These are phyloP conservation scores for Pleurotus citrinopileatus DNA, from an alignment of 768 basidiomycete species.

Conservation along the genomic window DNA sequence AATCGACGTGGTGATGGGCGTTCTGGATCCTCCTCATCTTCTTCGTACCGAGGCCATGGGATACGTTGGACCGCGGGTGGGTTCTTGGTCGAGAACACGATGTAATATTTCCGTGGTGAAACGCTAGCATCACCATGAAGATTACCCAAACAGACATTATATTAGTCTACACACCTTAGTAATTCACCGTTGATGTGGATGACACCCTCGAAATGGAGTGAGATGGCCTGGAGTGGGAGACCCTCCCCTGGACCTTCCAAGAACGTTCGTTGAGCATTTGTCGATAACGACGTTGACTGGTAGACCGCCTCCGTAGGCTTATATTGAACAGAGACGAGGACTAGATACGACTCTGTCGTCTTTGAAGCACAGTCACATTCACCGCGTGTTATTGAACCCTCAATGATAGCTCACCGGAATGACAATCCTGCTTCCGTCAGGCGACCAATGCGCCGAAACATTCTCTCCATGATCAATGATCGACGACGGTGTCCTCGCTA, in stretches of 20 bases:
- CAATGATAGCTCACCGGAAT: conserved; percentile 60
- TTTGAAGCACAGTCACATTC: no score
- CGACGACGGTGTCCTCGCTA: conserved; percentile 75
- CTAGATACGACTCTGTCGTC: conserved; percentile 80
- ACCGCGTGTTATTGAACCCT: no score
- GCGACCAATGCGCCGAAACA: conserved; percentile 71
- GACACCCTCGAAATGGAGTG: conserved; percentile 77
- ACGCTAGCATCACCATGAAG: conserved; percentile 43
- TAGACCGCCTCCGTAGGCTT: conserved; percentile 54
- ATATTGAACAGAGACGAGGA: conserved; percentile 68
- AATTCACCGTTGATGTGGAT: conserved; percentile 74
- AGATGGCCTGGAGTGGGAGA: conserved; percentile 62
- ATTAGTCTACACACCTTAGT: conserved; percentile 47
- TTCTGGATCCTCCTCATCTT: conserved; percentile 32
- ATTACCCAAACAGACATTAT: neutral
- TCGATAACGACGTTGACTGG: conserved; percentile 47
- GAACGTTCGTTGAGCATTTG: conserved; percentile 64
- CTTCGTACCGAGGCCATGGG: conserved; percentile 69
- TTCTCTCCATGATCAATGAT: conserved; percentile 86
- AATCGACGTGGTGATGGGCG: conserved; percentile 12
- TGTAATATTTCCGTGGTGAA: conserved; percentile 66
- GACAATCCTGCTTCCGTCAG: conserved; percentile 75
- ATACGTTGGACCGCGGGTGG: conserved; percentile 81
- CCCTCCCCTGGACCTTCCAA: conserved; percentile 81
- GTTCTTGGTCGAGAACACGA: conserved; percentile 70